Percentiles rank a stretch among this genome's conserved stretches.
phyloP scores from a whole-genome alignment of 1,139 yeast genomes.

The Candida sp. region DNA sequence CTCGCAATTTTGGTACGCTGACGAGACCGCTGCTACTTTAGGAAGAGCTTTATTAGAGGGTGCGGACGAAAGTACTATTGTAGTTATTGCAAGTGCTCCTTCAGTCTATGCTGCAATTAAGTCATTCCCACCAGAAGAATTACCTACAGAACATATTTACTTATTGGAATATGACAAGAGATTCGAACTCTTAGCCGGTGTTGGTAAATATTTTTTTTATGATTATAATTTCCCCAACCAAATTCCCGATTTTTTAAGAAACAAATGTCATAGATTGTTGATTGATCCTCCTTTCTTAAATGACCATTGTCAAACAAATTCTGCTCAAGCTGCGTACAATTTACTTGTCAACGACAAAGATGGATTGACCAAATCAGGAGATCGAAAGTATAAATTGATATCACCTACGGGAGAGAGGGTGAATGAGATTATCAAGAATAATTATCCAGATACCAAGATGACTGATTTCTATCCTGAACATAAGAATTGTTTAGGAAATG shows the following conservation, averaged over 20 bases:
- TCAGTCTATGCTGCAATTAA: constrained; percentile 85
- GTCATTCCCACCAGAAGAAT: constrained; percentile 42
- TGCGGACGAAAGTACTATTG: constrained; percentile 65
- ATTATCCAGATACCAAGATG: constrained; percentile 61
- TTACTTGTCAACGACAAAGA: constrained; percentile 43
- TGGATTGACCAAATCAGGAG: constrained; percentile 36
- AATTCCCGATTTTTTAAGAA: constrained; percentile 54
- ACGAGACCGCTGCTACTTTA: constrained; percentile 62
- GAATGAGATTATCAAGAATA: constrained; percentile 53
- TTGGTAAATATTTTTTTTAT: constrained; percentile 61
- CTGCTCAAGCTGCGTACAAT: constrained; percentile 65
- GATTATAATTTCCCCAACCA: constrained; percentile 71
- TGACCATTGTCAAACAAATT: constrained; percentile 75
- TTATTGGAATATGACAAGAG: constrained; percentile 76
- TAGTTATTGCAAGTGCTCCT: constrained; percentile 85
- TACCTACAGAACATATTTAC: constrained; percentile 69
- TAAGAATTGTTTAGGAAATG: constrained; percentile 82
- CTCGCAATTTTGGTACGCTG: constrained; percentile 87
- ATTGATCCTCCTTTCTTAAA: constrained; percentile 90
- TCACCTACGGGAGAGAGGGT: constrained; percentile 91
- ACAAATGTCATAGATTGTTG: constrained; percentile 69
- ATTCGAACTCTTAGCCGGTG: constrained; percentile 70
- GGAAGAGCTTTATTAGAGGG: constrained; percentile 74
- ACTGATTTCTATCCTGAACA: constrained; percentile 79
- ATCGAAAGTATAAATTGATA: constrained; percentile 47